A percentile compares a stretch with the other conserved stretches of the same genome.
These are phyloP conservation scores for Ceratocystis smalleyi DNA, from an alignment of 2,329 filamentous ascomycete species.

Conservation along the genomic window DNA sequence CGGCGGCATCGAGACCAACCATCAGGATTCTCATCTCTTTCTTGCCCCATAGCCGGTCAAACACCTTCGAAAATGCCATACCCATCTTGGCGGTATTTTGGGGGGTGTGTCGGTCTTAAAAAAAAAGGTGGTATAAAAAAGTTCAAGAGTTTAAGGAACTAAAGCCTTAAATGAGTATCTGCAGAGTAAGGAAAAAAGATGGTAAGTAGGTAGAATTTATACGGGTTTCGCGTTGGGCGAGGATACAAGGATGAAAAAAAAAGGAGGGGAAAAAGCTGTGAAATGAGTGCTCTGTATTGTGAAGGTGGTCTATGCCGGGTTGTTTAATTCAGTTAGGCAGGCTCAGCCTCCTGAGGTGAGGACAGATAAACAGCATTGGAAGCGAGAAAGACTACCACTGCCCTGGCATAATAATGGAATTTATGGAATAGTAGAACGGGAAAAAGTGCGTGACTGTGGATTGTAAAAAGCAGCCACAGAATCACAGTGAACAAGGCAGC, in stretches of 20 bases:
- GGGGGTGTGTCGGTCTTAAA: constrained; percentile 20
- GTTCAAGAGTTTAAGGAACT: constrained; percentile 12
- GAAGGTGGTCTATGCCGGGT: constrained; percentile 10
- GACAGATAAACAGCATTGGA: constrained; percentile 16
- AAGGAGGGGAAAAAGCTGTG: neutral
- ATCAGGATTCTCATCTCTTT: constrained; percentile 99
- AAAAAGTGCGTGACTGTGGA: neutral
- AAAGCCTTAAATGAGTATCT: constrained; percentile 11
- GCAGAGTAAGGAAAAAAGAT: neutral
- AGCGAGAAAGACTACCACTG: neutral
- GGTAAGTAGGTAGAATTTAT: constrained; percentile 2
- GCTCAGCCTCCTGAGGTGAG: constrained; percentile 17
- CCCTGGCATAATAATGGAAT: neutral
- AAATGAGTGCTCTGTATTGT: neutral
- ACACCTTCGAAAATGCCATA: constrained; percentile 92
- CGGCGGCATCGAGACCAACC: constrained; percentile 97
- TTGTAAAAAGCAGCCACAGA: neutral
- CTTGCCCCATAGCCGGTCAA: constrained; percentile 94
- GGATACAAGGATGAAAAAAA: neutral
- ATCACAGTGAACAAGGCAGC: neutral
- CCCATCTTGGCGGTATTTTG: constrained; percentile 49
- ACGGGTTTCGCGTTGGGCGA: neutral
- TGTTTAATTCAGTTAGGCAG: constrained; percentile 12
- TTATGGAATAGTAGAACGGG: neutral
- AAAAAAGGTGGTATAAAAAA: constrained; percentile 12